Base-by-base conservation (phyloP, 2,329 filamentous ascomycete genomes). In the Fusarium abutilonis region DNA sequence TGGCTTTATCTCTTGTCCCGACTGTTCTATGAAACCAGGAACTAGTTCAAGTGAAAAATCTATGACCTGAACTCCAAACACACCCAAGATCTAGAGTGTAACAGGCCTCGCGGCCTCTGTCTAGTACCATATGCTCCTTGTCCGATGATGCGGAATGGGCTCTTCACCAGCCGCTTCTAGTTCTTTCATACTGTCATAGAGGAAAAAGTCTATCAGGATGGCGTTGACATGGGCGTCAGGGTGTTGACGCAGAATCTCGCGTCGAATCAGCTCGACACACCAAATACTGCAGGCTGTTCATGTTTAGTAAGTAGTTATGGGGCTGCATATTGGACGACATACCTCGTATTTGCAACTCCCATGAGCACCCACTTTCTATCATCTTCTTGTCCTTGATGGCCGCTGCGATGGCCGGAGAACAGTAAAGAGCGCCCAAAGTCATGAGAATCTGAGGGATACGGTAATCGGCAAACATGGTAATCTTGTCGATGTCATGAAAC, bases 381-480 rank as follows among this genome's bases (percentile, higher is more conserved):
- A 83, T 72, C 63, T 88, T 83, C 48, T 85, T 83, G 26, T 82
- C 80, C 29, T 84, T 83, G 68, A 99, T 89, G 14, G 88, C 83
- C 31, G 83, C 82, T 46, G 93, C 88, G 40, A 99, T 79, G 1
- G 88, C 83, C 0, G 95, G 95, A 63, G 91, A 93, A 77, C 95
- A 97, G 69, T 86, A 87, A 45, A 99, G 78, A 55, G 93, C 94
- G 15, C 91, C 91, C 40, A 98, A 81, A 9, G 87, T 87, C 69
- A 93, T 87, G 31, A 99, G 84, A 68, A 97, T 95, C 78, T 99
- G 95, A 13, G 96, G 96, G 50, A 99, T 89, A 39, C 95, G 90
- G 74, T 99, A 99, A 79, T 99, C 95, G 72, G 95, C 93, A 80
- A 99, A 99, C 89, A 98, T 98, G 59, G 95, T 99, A 70, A 99